Base-by-base conservation (phyloP, 1,284 basidiomycete genomes). In the Cryptococcus floricola region DNA sequence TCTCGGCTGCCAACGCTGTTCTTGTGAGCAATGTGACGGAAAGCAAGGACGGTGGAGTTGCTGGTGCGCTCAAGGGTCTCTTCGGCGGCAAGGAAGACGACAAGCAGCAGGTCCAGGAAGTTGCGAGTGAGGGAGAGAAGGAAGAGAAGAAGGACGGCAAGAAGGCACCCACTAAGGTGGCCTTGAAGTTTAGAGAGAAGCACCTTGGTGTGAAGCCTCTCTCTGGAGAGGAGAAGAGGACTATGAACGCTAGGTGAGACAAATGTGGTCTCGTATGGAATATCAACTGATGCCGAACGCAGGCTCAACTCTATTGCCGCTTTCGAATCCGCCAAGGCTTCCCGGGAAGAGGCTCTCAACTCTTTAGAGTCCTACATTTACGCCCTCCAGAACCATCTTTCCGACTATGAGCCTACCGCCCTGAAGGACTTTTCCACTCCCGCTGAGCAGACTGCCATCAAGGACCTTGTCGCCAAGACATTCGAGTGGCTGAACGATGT, bases 341-440 rank as follows among this genome's bases (percentile, higher is more conserved):
- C 85, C 52, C 85, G 86, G 50, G 95, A 95, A 70, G 95, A 98
- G 75, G 90, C 91, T 1, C 84, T 87, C 54, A 99, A 99, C 77
- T 82, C 84, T 28, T 85, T 99, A 54, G 96, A 99, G 77, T 84
- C 87, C 27, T 95, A 94, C 75, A 77, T 98, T 18, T 99, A 99
- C 79, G 85, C 87, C 55, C 79, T 97, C 37, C 86, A 91, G 23
- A 93, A 94, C 70, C 80, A 93, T 25, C 79, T 98, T 9, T 84
- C 86, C 39, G 81, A 82, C 61, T 71, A 78, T 1, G 81, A 85
- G 4, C 68, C 64, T 58, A 83, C 85, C 3, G 87, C 88, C 16
- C 89, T 92, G 78, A 84, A 84, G 73, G 86, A 87, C 69, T 94
- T 85, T 71, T 91, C 87, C 43, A 87, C 85, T 60, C 77, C 81